These are phyloP conservation scores for Phytopythium boreale DNA, from an alignment of 352 stramenopile genomes.

Conservation along the genomic window DNA sequence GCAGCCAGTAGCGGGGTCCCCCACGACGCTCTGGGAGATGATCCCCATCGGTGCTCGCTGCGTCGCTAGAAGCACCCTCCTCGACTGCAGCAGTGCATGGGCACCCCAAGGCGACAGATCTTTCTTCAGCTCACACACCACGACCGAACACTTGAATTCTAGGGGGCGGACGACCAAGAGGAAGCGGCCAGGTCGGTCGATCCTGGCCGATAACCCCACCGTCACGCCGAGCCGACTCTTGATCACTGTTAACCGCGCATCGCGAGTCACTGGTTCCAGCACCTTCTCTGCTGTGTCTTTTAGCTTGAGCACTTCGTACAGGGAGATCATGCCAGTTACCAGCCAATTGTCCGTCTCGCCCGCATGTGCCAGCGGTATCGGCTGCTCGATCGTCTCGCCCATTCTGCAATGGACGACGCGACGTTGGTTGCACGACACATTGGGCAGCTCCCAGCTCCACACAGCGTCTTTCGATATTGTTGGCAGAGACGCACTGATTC, in stretches of 20 bases:
- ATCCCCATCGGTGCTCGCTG: constrained; percentile 21
- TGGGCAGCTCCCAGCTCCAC: constrained; percentile 48
- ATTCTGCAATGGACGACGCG: constrained; percentile 15
- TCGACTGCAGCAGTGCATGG: constrained; percentile 14
- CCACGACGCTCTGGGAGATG: constrained; percentile 22
- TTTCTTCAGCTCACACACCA: constrained; percentile 22
- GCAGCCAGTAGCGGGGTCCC: constrained; percentile 8
- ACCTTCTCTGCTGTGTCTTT: background rate
- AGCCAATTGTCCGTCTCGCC: constrained; percentile 26
- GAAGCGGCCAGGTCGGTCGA: constrained; percentile 26
- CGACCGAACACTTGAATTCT: constrained; percentile 27
- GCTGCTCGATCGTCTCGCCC: constrained; percentile 27
- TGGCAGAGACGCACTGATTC: background rate
- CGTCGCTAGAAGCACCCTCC: constrained; percentile 9
- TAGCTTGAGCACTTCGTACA: constrained; percentile 25
- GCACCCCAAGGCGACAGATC: constrained; percentile 8
- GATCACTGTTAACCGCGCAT: constrained; percentile 12
- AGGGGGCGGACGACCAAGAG: constrained; percentile 29
- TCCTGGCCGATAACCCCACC: constrained; percentile 17
- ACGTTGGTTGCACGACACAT: background rate
- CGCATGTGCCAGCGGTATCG: constrained; percentile 26
- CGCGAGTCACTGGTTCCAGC: constrained; percentile 18
- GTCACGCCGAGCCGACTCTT: constrained; percentile 17
- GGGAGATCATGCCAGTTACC: constrained; percentile 13
- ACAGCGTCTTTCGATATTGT: constrained; percentile 3